Base-by-base conservation (phyloP, 495 filamentous ascomycete genomes). In the Penicillium silybi region DNA sequence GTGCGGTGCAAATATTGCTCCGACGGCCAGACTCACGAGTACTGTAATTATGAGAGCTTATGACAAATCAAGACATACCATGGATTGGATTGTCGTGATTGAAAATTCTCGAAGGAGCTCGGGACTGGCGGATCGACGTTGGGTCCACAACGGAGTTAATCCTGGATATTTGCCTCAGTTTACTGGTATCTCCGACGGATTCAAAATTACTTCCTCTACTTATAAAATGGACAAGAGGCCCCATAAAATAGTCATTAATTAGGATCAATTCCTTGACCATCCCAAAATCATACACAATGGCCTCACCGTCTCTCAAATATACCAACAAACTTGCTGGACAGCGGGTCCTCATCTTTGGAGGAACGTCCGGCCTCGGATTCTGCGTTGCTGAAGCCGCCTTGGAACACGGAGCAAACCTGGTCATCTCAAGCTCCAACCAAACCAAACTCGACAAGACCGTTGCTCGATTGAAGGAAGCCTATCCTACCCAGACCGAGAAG, bases 341-440 rank as follows among this genome's bases (percentile, higher is more conserved):
- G 45, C 48, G 54, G 39, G 65, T 85, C 41, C 74, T 83, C 40
- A 57, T 83, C 47, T 66, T 84, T 26, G 82, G 82, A 38, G 81
- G 75, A 6, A 74, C 68, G 20, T 71, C 71, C 15, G 81, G 81
- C 15, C 80, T 85, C 19, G 83, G 82, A 38, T 78, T 68, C 43
- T 68, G 63, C 41, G 79, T 84, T 1, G 79, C 80, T 15, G 77
- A 84, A 61, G 76, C 67, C 2, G 56, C 68, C 10, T 56, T 84
- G 38, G 77, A 78, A 46, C 68, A 78, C 19, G 71, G 72, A 17
- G 78, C 80, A 23, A 52, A 60, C 43, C 72, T 85, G 23, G 76
- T 73, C 11, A 78, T 86, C 57, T 71, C 76, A 6, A 80, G 78
- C 8, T 86, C 82, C 0, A 74, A 72, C 6, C 56, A 68, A 8